Percentiles rank a stretch among this genome's conserved stretches.
Conservation (phyloP, 495 filamentous ascomycete species). For the Aspergillus bridgeri region DNA sequence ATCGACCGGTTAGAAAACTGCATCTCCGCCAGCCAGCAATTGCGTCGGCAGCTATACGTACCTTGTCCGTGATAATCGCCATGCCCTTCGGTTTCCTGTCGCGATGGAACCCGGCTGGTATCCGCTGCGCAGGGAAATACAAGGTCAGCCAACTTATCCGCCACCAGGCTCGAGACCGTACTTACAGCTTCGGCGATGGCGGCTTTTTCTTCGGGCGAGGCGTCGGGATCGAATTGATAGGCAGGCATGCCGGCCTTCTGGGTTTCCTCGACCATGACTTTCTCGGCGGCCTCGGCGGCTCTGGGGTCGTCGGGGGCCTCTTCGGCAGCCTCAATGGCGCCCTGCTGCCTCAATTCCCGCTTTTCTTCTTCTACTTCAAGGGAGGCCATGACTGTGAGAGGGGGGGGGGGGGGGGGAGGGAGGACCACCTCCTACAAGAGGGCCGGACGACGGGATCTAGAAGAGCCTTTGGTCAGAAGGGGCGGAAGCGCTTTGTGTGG, state of each 20-base stretch:
- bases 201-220: constrained; percentile 77
- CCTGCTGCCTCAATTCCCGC: constrained; percentile 74
- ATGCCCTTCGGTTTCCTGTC: constrained; percentile 62
- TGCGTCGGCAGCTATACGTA: constrained; percentile 28
- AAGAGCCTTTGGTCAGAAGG: constrained; percentile 1
- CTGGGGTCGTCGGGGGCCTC: constrained; percentile 62
- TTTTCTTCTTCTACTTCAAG: constrained; percentile 29
- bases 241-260: constrained; percentile 72
- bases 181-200: constrained; percentile 74
- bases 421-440: constrained; percentile 15
- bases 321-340: constrained; percentile 58
- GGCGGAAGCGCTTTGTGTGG: neutral
- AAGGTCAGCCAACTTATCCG: constrained; percentile 16
- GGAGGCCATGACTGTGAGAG: constrained; percentile 37
- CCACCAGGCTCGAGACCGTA: constrained; percentile 10
- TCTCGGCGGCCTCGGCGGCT: constrained; percentile 67
- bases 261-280: constrained; percentile 68
- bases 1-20: constrained; percentile 5
- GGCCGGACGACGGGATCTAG: constrained; percentile 12
- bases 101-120: constrained; percentile 62
- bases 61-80: constrained; percentile 70
- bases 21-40: neutral
- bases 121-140: constrained; percentile 33
- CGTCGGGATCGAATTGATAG: constrained; percentile 84
- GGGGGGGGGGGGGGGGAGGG: constrained; percentile 12